phyloP scores from a whole-genome alignment of 768 basidiomycete species.

The Pleurotus djamor region DNA sequence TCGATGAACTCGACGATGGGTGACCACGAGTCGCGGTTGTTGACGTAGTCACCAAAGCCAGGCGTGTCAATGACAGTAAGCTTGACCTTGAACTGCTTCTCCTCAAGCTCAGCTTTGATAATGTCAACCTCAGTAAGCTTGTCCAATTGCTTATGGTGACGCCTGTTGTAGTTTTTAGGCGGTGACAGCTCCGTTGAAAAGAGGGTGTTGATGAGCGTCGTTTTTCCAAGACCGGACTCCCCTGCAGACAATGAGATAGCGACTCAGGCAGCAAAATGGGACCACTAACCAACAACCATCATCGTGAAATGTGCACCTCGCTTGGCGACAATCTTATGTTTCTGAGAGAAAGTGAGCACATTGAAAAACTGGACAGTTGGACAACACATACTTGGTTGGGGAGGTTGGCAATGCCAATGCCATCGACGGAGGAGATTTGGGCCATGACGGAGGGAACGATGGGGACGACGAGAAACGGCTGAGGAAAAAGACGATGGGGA shows the following conservation, averaged over 20 bases:
- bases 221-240: slow-evolving; percentile 97
- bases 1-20: slow-evolving; percentile 99
- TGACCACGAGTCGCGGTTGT: slow-evolving; percentile 98
- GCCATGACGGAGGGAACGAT: slow-evolving; percentile 35
- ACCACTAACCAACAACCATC: slow-evolving; percentile 91
- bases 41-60: slow-evolving; percentile 99
- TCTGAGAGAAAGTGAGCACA: slow-evolving; percentile 46
- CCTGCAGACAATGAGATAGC: slow-evolving; percentile 41
- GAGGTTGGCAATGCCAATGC: slow-evolving; percentile 94
- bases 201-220: slow-evolving; percentile 97
- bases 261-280: not conserved
- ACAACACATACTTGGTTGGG: slow-evolving; percentile 84
- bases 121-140: slow-evolving; percentile 99
- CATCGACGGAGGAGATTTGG: slow-evolving; percentile 54
- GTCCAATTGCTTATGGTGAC: slow-evolving; percentile 95
- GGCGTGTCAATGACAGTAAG: slow-evolving; percentile 99
- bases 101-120: slow-evolving; percentile 99
- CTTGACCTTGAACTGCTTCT: slow-evolving; percentile 99
- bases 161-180: slow-evolving; percentile 84
- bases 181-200: slow-evolving; percentile 97
- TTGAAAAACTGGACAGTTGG: not conserved
- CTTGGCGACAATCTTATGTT: slow-evolving; percentile 99
- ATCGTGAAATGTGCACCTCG: slow-evolving; percentile 97
- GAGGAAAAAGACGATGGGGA: slow-evolving; percentile 14
- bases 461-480: slow-evolving; percentile 18